Conservation (phyloP, 176 grass and related monocot genomes). For the Oryza australiensis region DNA sequence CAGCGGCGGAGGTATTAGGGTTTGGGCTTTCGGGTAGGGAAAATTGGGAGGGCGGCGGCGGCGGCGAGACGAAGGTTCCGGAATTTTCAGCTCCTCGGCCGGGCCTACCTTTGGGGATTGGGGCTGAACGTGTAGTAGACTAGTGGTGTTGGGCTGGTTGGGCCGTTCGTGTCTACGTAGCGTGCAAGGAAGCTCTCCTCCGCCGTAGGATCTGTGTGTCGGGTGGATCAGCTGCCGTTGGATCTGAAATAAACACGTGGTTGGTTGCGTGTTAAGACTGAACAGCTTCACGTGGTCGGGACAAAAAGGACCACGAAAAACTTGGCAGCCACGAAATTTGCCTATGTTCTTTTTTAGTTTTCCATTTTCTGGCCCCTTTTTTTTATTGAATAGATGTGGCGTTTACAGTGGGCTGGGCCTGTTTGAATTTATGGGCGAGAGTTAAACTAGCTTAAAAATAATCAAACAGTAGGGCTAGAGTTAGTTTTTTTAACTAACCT, state of each 20-base stretch:
- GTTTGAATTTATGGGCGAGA: no score
- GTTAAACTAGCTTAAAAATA: no score
- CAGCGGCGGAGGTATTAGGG: slow-evolving; percentile 5
- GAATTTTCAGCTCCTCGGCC: not conserved
- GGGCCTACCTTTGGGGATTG: not conserved
- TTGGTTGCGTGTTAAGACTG: not conserved
- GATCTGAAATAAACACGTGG: not conserved
- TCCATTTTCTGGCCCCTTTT: no score
- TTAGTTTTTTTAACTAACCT: no score
- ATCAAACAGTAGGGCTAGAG: no score
- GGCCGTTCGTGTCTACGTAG: not conserved
- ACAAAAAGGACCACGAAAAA: not conserved
- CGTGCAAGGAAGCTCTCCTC: not conserved
- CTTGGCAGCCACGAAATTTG: not conserved
- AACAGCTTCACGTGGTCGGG: not conserved
- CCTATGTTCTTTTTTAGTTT: not conserved
- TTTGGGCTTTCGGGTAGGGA: slow-evolving; percentile 28
- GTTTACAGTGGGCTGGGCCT: no score
- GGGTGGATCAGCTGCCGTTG: not conserved
- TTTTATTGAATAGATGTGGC: no score
- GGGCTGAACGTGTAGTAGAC: not conserved
- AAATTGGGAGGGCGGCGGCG: not conserved
- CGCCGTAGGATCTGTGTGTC: slow-evolving; percentile 21
- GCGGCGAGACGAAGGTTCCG: not conserved
- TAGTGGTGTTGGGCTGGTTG: not conserved